Evolutionary conservation across 148 eudicot genomes (phyloP), one percentile per base, ranked within the genome.

Genomic region (Heliamphora exappendiculata): DNA sequence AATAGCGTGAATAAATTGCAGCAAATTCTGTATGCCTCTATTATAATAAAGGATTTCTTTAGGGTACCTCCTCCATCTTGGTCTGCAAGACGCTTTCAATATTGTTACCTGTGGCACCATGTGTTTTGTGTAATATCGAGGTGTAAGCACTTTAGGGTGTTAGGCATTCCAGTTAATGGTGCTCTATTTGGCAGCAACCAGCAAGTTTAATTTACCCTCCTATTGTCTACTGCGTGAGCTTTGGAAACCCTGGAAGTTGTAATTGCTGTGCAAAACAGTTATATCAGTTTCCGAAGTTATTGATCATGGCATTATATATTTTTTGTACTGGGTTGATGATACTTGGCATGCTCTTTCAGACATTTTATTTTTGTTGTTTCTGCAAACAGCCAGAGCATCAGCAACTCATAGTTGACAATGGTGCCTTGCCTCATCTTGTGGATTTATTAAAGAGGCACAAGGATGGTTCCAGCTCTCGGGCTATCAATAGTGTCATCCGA

Each of bases 361-460:
- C 26, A 33, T 29, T 33, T 75, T 75, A 0, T 62, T 29, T 3
- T 44, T 42, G 16, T 59, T 29, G 54, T 28, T 73, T 41, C 26
- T 71, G 64, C 51, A 58, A 68, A 82, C 92, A 95, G 98, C 96
- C 96, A 13, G 98, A 95, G 82, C 86, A 91, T 79, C 98, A 95
- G 79, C 93, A 92, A 74, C 93, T 86, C 73, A 89, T 95, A 68
- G 89, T 91, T 75, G 96, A 95, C 77, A 88, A 93, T 50, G 98
- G 98, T 78, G 98, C 96, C 29, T 73, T 92, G 77, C 92, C 98
- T 72, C 88, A 74, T 86, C 90, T 95, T 71, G 96, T 95, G 62
- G 78, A 80, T 81, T 79, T 92, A 66, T 79, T 95, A 26, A 92
- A 85, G 84, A 89, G 91, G 76, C 81, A 87, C 78, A 85, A 74